Conservation (phyloP, 1,139 yeast species). For the Yamadazyma taylorii region DNA sequence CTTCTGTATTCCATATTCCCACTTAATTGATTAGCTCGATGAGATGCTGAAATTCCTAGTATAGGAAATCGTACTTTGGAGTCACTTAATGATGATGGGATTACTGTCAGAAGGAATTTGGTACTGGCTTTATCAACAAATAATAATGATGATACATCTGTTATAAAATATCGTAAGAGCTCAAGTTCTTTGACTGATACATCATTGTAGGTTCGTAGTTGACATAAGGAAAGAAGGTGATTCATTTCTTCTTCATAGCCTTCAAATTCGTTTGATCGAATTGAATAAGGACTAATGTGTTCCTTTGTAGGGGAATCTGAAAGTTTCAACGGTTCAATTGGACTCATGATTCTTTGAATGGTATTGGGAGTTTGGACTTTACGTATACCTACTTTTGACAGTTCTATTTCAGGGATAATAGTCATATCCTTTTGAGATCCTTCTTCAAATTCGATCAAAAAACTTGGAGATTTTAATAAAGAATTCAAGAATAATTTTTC, state of each 20-base stretch:
- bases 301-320: neutral
- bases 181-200: constrained; percentile 15
- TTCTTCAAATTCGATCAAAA: constrained; percentile 9
- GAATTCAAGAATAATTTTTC: constrained; percentile 18
- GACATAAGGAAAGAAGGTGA: constrained; percentile 10
- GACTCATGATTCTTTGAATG: too few relatives aligned
- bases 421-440: too few relatives aligned
- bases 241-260: constrained; percentile 13
- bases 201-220: neutral
- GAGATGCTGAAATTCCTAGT: constrained; percentile 20
- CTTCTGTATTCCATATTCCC: constrained; percentile 5
- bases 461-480: constrained; percentile 14
- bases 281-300: constrained; percentile 3
- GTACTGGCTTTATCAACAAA: constrained; percentile 22
- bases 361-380: too few relatives aligned
- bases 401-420: neutral
- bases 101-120: constrained; percentile 18
- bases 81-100: constrained; percentile 19
- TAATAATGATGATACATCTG: constrained; percentile 18
- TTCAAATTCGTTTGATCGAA: constrained; percentile 5
- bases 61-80: constrained; percentile 18
- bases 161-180: constrained; percentile 18
- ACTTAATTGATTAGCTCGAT: constrained; percentile 14
- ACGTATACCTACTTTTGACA: neutral
- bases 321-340: too few relatives aligned